Percentiles rank a stretch among this genome's conserved stretches.
Conservation (phyloP, 495 filamentous ascomycete genomes). For the Xylaria flabelliformis region DNA sequence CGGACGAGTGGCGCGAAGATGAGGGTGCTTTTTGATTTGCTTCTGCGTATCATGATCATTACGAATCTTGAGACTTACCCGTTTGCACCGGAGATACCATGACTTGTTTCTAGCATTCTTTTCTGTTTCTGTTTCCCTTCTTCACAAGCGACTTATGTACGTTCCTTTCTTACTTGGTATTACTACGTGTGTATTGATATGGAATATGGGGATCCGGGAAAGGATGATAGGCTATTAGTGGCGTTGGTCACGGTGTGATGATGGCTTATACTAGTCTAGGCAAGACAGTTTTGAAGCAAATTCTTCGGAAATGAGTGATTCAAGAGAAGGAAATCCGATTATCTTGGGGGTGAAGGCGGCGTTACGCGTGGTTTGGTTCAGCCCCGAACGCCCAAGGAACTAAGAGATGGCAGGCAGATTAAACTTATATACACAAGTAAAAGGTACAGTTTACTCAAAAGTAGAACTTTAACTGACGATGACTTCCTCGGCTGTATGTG, state of each 20-base stretch:
- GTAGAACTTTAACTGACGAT: neutral
- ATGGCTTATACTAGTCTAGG: constrained; percentile 1
- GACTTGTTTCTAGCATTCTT: constrained; percentile 1
- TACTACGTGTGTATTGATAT: neutral
- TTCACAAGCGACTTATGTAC: neutral
- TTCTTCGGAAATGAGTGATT: constrained; percentile 1
- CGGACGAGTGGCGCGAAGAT: constrained; percentile 35
- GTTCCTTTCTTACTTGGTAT: neutral
- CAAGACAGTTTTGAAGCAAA: neutral
- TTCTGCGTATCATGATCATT: neutral
- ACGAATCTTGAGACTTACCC: neutral
- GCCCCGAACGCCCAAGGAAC: neutral
- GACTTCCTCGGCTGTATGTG: neutral
- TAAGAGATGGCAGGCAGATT: neutral
- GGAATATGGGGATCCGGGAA: neutral
- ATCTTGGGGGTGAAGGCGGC: neutral
- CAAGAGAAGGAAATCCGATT: neutral
- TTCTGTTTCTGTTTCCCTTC: neutral
- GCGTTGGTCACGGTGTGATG: constrained; percentile 5
- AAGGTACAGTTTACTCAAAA: neutral
- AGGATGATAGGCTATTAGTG: neutral
- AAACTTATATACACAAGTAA: neutral
- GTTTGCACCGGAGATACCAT: constrained; percentile 2
- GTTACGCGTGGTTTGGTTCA: neutral
- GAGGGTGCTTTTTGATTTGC: constrained; percentile 9